Base-by-base conservation (phyloP, 805 yeast species). In the Ogataea saltuana region DNA sequence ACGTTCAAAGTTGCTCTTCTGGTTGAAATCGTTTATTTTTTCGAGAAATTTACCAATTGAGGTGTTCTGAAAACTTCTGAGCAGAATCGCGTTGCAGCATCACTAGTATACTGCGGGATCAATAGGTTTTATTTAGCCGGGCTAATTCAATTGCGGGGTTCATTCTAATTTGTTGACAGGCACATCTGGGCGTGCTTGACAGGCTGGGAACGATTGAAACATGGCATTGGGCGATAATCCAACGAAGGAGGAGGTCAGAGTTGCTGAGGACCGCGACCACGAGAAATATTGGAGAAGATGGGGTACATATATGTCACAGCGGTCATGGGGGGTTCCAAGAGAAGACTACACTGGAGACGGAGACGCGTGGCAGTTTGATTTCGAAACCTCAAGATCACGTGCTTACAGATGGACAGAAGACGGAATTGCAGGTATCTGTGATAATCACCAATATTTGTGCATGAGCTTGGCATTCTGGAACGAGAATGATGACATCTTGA, bases 391-490 rank as follows among this genome's bases (percentile, higher is more conserved):
- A 2, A 73, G 80, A 46, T 78, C 89, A 17, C 71, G 97, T 51
- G 79, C 87, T 11, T 89, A 85, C 62, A 73, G 97, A 33, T 89
- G 97, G 97, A 96, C 96, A 31, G 97, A 90, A 63, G 97, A 89
- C 61, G 97, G 97, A 2, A 69, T 89, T 53, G 95, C 91, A 9
- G 97, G 97, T 38, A 83, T 87, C 16, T 78, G 86, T 48, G 97
- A 89, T 61, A 79, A 85, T 48, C 88, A 85, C 58, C 96, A 87
- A 59, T 64, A 78, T 52, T 69, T 87, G 23, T 83, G 91, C 61
- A 64, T 87, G 53, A 76, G 85, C n/a, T 71, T 89, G 70, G 96
- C 90, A 3, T 71, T 90, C 48, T 89, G 97, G 97, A 89, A 89
- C 68, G 96, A 86, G 52, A 72, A 87, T 53, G 97, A 89, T 65